phyloP scores from a whole-genome alignment of 208 protist genomes.

The Novymonas esmeraldas region DNA sequence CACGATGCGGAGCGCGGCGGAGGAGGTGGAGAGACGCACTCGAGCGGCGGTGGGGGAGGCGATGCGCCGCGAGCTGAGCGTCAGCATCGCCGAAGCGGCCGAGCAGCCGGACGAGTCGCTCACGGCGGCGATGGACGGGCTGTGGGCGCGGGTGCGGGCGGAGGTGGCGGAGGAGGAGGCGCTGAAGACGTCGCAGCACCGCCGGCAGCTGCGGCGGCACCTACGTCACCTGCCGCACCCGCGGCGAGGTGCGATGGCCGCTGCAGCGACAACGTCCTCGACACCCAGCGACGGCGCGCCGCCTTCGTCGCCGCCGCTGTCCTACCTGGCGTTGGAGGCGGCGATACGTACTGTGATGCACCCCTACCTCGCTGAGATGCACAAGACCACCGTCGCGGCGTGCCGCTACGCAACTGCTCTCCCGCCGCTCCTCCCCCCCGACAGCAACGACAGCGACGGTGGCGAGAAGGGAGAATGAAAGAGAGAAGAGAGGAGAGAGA shows the following conservation, averaged over 20 bases:
- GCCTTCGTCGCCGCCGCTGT: neutral
- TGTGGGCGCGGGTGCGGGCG: slow-evolving; percentile 27
- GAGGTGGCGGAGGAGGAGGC: slow-evolving; percentile 31
- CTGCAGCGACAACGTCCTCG: neutral
- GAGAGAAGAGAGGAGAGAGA: too few relatives aligned
- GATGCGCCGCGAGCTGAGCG: neutral
- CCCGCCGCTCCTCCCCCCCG: too few relatives aligned
- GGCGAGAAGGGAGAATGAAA: too few relatives aligned
- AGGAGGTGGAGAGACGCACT: slow-evolving; percentile 13
- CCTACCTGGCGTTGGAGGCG: slow-evolving; percentile 23
- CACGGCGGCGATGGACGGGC: slow-evolving; percentile 25
- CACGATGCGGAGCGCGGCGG: slow-evolving; percentile 3
- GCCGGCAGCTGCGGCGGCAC: slow-evolving; percentile 28
- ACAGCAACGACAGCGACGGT: too few relatives aligned
- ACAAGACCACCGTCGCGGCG: slow-evolving; percentile 9
- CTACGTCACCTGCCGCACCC: slow-evolving; percentile 35
- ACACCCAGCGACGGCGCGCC: neutral
- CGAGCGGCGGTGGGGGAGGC: slow-evolving; percentile 25
- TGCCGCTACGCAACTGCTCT: neutral
- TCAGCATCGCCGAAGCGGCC: neutral
- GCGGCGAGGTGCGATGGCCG: neutral
- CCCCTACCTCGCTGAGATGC: slow-evolving; percentile 30
- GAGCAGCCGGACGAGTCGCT: slow-evolving; percentile 4
- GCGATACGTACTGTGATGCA: slow-evolving; percentile 26
- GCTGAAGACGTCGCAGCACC: slow-evolving; percentile 34